Base-by-base conservation (phyloP, 2,329 filamentous ascomycete species). In the Verticillium alfalfae region DNA sequence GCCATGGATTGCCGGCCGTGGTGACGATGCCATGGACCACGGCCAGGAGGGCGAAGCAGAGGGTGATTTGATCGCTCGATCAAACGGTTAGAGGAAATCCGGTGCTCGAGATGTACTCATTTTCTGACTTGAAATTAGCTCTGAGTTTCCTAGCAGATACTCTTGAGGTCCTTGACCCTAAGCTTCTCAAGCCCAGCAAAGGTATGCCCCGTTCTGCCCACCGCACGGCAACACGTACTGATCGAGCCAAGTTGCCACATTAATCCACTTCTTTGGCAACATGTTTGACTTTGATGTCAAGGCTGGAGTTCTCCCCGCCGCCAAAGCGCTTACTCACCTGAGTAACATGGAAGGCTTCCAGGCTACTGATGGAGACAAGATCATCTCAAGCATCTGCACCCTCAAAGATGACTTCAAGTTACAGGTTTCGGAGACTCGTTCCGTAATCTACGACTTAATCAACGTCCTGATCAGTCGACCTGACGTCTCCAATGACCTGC, bases 271-370 rank as follows among this genome's bases (percentile, higher is more conserved):
- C 72, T 87, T 87, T 61, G 79, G 81, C 15, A 80, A 81, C 62
- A 83, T 86, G 76, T 86, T 86, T 65, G 81, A 81, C 2, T 79
- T 83, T 60, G 84, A 86, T 65, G 83, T 85, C 71, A 83, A 83
- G 67, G 83, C 82, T n/a, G 84, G 84, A 49, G 80, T 86, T 61
- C 72, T 82, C 54, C 78, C 84, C 1, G 83, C 84, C 2, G 76
- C 82, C 3, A 81, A 78, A 55, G 83, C 84, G 1, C 70, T 86
- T n/a, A 75, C 76, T 1, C 75, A 78, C 34, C 79, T 86, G 57
- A 75, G 74, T 52, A 66, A 68, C 57, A 84, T 84, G 79, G 80
- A 78, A 58, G 72, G 74, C 13, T 86, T 86, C 70, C 79, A 81
- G 45, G 76, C 81, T 1, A 70, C 75, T 13, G 78, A 78, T 63